Conservation (phyloP, 176 grass and related monocot species). For the Tillandsia fasciculata region DNA sequence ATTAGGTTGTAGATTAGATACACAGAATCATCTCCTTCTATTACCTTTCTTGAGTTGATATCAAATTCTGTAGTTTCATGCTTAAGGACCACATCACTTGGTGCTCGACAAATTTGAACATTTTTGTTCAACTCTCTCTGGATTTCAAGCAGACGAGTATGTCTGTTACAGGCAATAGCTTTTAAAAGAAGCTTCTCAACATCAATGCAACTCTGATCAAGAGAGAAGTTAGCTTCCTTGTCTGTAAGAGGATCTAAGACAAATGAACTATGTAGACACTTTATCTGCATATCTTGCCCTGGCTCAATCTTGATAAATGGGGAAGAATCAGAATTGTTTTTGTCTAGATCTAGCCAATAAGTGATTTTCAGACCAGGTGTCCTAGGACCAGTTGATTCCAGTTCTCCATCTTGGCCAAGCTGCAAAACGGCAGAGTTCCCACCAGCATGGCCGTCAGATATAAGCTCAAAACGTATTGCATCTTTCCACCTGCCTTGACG, state of each 20-base stretch:
- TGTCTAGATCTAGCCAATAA: slow-evolving; percentile 80
- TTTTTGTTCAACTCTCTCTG: slow-evolving; percentile 77
- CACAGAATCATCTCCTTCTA: not conserved
- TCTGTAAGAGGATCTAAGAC: slow-evolving; percentile 78
- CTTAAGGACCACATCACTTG: slow-evolving; percentile 65
- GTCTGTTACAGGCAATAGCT: slow-evolving; percentile 80
- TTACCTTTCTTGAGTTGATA: slow-evolving; percentile 49
- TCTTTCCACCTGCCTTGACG: slow-evolving; percentile 81
- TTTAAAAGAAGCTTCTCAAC: slow-evolving; percentile 78
- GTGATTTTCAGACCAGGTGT: slow-evolving; percentile 72
- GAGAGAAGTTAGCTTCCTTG: slow-evolving; percentile 75
- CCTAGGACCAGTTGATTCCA: slow-evolving; percentile 50
- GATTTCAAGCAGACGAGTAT: slow-evolving; percentile 85
- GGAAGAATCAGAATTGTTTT: slow-evolving; percentile 44
- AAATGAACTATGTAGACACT: slow-evolving; percentile 79
- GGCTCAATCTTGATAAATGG: slow-evolving; percentile 92
- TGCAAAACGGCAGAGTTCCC: slow-evolving; percentile 41
- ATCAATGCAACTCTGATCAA: slow-evolving; percentile 84
- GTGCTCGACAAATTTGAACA: slow-evolving; percentile 72
- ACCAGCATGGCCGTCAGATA: slow-evolving; percentile 35
- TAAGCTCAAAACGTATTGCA: slow-evolving; percentile 77
- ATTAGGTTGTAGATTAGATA: no score
- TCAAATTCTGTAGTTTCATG: slow-evolving; percentile 23
- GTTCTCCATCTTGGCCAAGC: slow-evolving; percentile 55
- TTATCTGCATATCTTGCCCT: slow-evolving; percentile 67